These are phyloP conservation scores for Thamnidium elegans DNA, from an alignment of 192 early-diverging fungal genomes.

Conservation along the genomic window DNA sequence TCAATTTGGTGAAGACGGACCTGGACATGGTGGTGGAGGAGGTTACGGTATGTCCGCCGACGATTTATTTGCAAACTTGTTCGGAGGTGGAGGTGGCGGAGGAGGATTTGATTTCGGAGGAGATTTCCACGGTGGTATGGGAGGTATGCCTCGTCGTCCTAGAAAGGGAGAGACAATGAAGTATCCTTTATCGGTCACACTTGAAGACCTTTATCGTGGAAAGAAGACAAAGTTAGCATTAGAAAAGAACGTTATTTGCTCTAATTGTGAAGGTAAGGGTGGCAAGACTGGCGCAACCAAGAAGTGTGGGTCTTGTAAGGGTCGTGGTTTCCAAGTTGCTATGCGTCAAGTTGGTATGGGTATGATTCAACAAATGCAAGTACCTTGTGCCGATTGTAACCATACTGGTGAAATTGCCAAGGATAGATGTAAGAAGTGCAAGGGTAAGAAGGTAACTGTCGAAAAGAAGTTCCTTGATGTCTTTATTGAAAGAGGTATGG, in stretches of 20 bases:
- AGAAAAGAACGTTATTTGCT: conserved; percentile 74
- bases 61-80: conserved; percentile 84
- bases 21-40: conserved; percentile 60
- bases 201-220: conserved; percentile 95
- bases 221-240: conserved; percentile 77
- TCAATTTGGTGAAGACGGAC: conserved; percentile 85
- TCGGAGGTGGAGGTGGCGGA: conserved; percentile 61
- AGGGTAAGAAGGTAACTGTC: conserved; percentile 76
- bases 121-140: conserved; percentile 29
- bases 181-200: conserved; percentile 75
- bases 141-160: conserved; percentile 37
- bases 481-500: conserved; percentile 93
- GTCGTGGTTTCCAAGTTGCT: conserved; percentile 75
- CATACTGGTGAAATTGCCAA: conserved; percentile 84
- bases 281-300: conserved; percentile 75
- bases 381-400: conserved; percentile 76
- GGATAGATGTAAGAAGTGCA: conserved; percentile 91
- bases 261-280: conserved; percentile 70
- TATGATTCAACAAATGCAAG: conserved; percentile 91
- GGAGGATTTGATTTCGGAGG: conserved; percentile 40
- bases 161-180: conserved; percentile 56
- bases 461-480: conserved; percentile 93
- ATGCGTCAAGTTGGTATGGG: conserved; percentile 82
- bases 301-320: conserved; percentile 73
- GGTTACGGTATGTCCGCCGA: conserved; percentile 70